These are phyloP conservation scores for Teunomyces barrocoloradensis DNA, from an alignment of 805 yeast species.

Conservation along the genomic window DNA sequence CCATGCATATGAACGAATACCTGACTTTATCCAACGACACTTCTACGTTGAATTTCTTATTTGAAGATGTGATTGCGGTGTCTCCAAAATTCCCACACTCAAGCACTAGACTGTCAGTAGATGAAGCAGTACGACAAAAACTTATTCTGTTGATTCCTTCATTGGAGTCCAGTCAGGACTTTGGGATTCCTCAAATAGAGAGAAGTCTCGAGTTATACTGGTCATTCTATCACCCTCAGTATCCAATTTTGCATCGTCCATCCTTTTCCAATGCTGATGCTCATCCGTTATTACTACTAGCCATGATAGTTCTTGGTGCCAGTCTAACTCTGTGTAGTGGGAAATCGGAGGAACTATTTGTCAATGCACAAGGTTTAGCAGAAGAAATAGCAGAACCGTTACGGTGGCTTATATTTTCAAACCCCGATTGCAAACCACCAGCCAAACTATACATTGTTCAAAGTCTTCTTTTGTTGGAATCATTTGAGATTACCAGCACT, in stretches of 20 bases:
- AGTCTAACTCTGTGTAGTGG: conserved; percentile 6
- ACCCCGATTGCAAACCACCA: conserved; percentile 11
- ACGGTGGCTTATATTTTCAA: conserved; percentile 11
- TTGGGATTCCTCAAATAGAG: conserved; percentile 8
- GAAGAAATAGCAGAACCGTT: conserved; percentile 12
- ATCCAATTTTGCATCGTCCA: conserved; percentile 12
- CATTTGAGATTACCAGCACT: conserved; percentile 10
- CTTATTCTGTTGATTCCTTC: conserved; percentile 8
- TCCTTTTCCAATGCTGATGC: conserved; percentile 10
- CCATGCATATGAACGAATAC: conserved; percentile 2
- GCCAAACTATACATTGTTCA: conserved; percentile 12
- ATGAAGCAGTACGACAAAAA: conserved; percentile 5
- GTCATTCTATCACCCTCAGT: conserved; percentile 11
- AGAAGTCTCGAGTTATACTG: conserved; percentile 10
- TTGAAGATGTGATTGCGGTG: conserved; percentile 10
- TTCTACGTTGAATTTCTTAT: conserved; percentile 6
- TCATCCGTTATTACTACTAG: conserved; percentile 8
- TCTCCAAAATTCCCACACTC: conserved; percentile 10
- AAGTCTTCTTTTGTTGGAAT: conserved; percentile 10
- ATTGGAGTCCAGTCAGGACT: conserved; percentile 5
- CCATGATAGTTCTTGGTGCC: conserved; percentile 13
- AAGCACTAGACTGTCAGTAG: conserved; percentile 5
- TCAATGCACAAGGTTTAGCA: conserved; percentile 6
- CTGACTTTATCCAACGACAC: conserved; percentile 7
- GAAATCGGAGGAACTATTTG: conserved; percentile 4